Evolutionary conservation across 805 yeast species (phyloP), one percentile per base, ranked within the genome.

Genomic region (Metschnikowia gelsemii): DNA sequence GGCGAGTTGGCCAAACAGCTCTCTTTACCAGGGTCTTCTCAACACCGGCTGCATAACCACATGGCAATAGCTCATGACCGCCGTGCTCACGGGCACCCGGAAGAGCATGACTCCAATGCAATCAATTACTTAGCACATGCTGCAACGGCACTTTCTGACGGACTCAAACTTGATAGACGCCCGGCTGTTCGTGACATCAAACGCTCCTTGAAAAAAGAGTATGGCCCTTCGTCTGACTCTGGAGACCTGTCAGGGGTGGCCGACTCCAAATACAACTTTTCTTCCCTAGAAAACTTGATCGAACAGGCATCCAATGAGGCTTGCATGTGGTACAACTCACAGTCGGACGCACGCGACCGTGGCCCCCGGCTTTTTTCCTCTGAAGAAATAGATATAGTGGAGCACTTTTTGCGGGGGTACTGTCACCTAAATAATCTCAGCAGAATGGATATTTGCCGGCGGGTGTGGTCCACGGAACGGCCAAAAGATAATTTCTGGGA

Each of bases 401-500:
- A 87, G 43, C 75, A 75, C 41, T 88, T 86, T 54, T 78, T 90
- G 46, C 63, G 68, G 12, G 83, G 82, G 16, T 91, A 86, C 57
- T 80, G 86, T 52, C 72, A 66, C 32, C 73, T 83, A 48, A 73
- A 84, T 55, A 73, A 74, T 22, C 66, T 87, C 61, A 73, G 81
- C 7, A 69, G 88, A 40, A 76, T 76, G 32, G 84, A 83, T 42
- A 76, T 90, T 5, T 85, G 96, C 62, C 81, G 80, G 51, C 71
- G 96, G 33, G 86, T 90, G 16, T 90, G 98, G 98, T 69, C 88
- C 5, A 79, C 81, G 50, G 90, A 84, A 48, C 75, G 96, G 21
- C 80, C 80, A 49, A 88, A 87, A 64, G 97, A 91, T 62, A 82
- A 78, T 50, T 88, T 90, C 56, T 90, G 98, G 98, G 95, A 86